phyloP scores from a whole-genome alignment of 2,329 filamentous ascomycete species.

The Penicillium nordicum region DNA sequence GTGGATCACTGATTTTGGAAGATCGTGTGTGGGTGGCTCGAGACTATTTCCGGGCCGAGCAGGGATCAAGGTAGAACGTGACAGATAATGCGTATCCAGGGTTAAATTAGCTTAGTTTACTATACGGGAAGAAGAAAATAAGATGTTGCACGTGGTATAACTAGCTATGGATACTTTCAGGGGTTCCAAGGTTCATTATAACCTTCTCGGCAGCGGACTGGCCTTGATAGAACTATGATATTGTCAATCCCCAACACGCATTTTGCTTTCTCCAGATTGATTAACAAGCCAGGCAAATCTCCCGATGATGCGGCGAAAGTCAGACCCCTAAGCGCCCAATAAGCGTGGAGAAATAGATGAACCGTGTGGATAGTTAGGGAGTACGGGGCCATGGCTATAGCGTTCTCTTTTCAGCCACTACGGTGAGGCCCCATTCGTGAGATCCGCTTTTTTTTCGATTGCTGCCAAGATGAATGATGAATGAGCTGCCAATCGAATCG shows the following conservation, averaged over 20 bases:
- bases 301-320: constrained; percentile 13
- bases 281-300: constrained; percentile 13
- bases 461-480: not conserved
- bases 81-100: constrained; percentile 5
- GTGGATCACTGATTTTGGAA: constrained; percentile 2
- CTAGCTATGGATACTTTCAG: not conserved
- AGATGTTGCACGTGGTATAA: not conserved
- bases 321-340: constrained; percentile 26
- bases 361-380: constrained; percentile 22
- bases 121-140: not conserved
- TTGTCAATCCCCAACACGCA: not conserved
- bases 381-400: constrained; percentile 25
- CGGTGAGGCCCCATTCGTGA: constrained; percentile 23
- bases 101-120: not conserved
- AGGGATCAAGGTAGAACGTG: constrained; percentile 10
- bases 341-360: constrained; percentile 14
- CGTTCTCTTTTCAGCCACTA: constrained; percentile 21
- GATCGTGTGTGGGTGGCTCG: constrained; percentile 9
- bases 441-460: constrained; percentile 2
- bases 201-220: not conserved
- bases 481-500: not conserved
- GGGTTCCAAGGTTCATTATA: not conserved
- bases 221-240: constrained; percentile 5
- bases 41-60: constrained; percentile 12
- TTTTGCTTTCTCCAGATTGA: constrained; percentile 16